Percentiles rank a stretch among this genome's conserved stretches.
These are phyloP conservation scores for Spinellus fusiger DNA, from an alignment of 192 early-diverging fungal species.

Conservation along the genomic window DNA sequence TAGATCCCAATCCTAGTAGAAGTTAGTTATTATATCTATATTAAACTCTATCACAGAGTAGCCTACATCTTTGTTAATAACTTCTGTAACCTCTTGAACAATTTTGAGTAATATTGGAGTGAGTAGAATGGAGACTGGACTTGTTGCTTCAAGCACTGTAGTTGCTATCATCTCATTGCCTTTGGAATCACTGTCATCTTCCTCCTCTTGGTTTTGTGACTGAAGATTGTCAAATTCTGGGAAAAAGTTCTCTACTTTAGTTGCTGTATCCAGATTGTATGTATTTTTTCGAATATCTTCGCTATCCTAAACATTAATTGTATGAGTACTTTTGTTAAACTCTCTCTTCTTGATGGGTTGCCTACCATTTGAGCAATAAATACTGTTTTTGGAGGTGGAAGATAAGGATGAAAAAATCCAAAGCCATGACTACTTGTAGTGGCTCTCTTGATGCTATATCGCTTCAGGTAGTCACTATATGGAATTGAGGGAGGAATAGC, in stretches of 20 bases:
- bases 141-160: conserved; percentile 46
- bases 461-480: conserved; percentile 12
- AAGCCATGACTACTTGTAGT: background rate
- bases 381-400: conserved; percentile 39
- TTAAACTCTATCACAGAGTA: background rate
- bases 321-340: background rate
- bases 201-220: background rate
- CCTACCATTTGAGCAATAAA: conserved; percentile 39
- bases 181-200: conserved; percentile 3
- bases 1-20: conserved; percentile 51
- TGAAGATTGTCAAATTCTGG: background rate
- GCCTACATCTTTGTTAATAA: conserved; percentile 41
- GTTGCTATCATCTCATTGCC: conserved; percentile 40
- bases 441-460: conserved; percentile 23
- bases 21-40: background rate
- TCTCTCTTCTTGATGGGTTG: background rate
- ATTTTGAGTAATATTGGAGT: conserved; percentile 67
- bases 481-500: conserved; percentile 16
- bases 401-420: conserved; percentile 34
- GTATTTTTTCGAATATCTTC: background rate
- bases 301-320: background rate
- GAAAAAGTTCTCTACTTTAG: background rate
- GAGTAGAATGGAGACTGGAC: conserved; percentile 50
- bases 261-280: background rate
- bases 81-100: conserved; percentile 56